Base-by-base conservation (phyloP, 2,329 filamentous ascomycete species). In the Lanzia echinophila region DNA sequence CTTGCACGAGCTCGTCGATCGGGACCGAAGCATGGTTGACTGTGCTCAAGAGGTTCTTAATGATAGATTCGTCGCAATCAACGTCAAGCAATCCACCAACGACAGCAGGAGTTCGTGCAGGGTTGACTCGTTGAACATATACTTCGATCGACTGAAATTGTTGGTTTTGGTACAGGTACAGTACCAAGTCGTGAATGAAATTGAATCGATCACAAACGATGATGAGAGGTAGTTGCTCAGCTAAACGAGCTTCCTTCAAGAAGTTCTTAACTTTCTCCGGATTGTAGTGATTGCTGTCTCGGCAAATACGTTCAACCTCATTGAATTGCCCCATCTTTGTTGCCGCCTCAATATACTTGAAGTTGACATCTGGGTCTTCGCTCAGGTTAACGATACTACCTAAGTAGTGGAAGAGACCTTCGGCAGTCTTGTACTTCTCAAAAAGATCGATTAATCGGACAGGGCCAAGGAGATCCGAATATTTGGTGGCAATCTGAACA, bases 141-240 rank as follows among this genome's bases (percentile, higher is more conserved):
- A 95, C 86, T 74, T 99, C 94, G 61, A 99, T 99, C 1, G 94
- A 96, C 75, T 95, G 90, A 81, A 96, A 99, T 69, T 97, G 92
- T 73, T 99, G 92, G 73, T 95, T 95, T 78, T 97, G 94, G 77
- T 99, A 99, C 8, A 99, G 82, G 73, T 94, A 96, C 20, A 99
- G 81, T 43, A 99, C 90, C 67, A 99, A 74, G 67, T 99, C 94
- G 68, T 99, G 94, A 41, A 97, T 90, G 67, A 99, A 96, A 76
- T 97, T 95, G 81, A 95, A 96, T n/a, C 92, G 89, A 69, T 99
- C 94, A 73, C 95, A 99, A 56, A 99, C 90, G 64, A 97, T 96
- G 73, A 99, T 99, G 52, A 99, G 77, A 42, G 94, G 94, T 42
- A 99, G 79, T 74, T 96, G 92, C 71, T 99, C 94, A 2, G 86